Conservation (phyloP, 1,284 basidiomycete species). For the Earliella scabrosa region DNA sequence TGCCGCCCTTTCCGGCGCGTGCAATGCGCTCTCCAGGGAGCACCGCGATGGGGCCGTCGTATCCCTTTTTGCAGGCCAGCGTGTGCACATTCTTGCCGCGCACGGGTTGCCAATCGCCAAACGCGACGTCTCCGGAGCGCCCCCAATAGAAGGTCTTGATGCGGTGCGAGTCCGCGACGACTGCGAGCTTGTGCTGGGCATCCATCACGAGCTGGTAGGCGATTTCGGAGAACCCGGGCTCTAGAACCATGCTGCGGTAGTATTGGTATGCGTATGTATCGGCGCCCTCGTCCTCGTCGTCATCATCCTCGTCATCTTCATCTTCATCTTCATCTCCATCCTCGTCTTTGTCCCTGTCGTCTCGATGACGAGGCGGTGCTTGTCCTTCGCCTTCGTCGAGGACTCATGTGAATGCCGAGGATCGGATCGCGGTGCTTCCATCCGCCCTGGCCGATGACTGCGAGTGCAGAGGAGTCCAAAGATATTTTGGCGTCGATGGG, state of each 20-base stretch:
- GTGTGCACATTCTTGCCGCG: slow-evolving; percentile 34
- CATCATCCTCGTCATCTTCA: too few species aligned
- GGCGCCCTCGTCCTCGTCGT: too few species aligned
- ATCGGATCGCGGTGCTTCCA: slow-evolving; percentile 39
- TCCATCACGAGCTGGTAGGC: slow-evolving; percentile 8
- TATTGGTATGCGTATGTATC: neutral
- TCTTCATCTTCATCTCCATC: too few species aligned
- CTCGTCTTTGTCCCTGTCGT: too few species aligned
- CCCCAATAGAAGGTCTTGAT: slow-evolving; percentile 27
- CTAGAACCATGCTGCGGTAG: slow-evolving; percentile 2
- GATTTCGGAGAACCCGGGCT: slow-evolving; percentile 6
- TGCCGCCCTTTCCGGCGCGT: slow-evolving; percentile 36
- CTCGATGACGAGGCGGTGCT: neutral
- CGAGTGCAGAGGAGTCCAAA: slow-evolving; percentile 29
- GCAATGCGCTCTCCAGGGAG: slow-evolving; percentile 31
- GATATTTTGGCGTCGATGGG: slow-evolving; percentile 31
- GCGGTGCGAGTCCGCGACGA: slow-evolving; percentile 24
- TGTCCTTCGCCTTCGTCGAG: slow-evolving; percentile 18
- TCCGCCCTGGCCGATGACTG: slow-evolving; percentile 32
- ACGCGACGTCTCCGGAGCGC: slow-evolving; percentile 6
- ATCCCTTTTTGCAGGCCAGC: slow-evolving; percentile 28
- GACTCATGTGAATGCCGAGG: slow-evolving; percentile 31
- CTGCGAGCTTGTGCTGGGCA: slow-evolving; percentile 17
- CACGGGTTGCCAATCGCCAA: slow-evolving; percentile 10
- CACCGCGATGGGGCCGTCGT: slow-evolving; percentile 34